A percentile compares a stretch with the other conserved stretches of the same genome.
Evolutionary conservation across 805 yeast species (phyloP).

Genomic region (Schizosaccharomyces octosporus): DNA sequence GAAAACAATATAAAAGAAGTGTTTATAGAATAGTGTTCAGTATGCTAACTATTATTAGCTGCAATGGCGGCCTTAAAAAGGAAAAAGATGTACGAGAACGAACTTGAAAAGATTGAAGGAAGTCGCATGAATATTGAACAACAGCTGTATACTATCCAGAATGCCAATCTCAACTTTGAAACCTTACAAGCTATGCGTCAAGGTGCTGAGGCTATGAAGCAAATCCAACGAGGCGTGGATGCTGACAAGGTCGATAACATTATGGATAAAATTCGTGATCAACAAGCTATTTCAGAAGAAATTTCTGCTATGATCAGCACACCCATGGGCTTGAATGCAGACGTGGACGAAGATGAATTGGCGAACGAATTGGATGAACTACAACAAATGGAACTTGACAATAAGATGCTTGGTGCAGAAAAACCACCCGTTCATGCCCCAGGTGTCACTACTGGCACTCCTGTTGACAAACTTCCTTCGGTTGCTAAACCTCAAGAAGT

Average conservation of each 20-base stretch:
- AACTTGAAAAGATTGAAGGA: slow-evolving; percentile 55
- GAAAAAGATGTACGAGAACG: slow-evolving; percentile 59
- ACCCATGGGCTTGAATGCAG: slow-evolving; percentile 59
- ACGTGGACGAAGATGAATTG: slow-evolving; percentile 71
- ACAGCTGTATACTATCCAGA: slow-evolving; percentile 72
- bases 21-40: neutral
- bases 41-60: slow-evolving; percentile 12
- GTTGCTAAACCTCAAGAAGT: slow-evolving; percentile 9
- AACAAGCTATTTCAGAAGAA: slow-evolving; percentile 83
- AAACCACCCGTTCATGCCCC: slow-evolving; percentile 13
- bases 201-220: slow-evolving; percentile 91
- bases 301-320: slow-evolving; percentile 87
- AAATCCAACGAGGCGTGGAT: slow-evolving; percentile 80
- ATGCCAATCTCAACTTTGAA: slow-evolving; percentile 86
- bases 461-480: slow-evolving; percentile 2
- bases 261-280: slow-evolving; percentile 95
- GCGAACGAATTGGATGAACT: slow-evolving; percentile 79
- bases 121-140: slow-evolving; percentile 78
- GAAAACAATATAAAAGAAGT: neutral
- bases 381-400: slow-evolving; percentile 58
- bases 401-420: slow-evolving; percentile 26
- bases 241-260: slow-evolving; percentile 92
- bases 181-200: slow-evolving; percentile 97
- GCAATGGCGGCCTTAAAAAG: slow-evolving; percentile 75
- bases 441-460: slow-evolving; percentile 2